phyloP scores from a whole-genome alignment of 129 eudicot genomes.

The Erigeron canadensis region DNA sequence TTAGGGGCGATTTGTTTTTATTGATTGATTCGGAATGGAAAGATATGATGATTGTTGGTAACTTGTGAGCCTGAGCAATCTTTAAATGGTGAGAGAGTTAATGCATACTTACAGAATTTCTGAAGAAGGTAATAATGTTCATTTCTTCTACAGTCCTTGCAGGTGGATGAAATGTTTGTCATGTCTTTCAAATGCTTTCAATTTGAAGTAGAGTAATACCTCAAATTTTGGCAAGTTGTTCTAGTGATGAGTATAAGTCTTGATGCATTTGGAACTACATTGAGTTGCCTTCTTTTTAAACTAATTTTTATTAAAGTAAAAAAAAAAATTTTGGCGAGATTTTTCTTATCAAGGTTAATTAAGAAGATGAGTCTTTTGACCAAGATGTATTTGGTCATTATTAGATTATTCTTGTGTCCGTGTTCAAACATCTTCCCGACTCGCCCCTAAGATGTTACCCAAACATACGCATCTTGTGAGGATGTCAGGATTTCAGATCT shows the following conservation, averaged over 20 bases:
- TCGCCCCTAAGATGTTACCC: no score
- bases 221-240: slow-evolving; percentile 10
- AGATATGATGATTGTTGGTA: slow-evolving; percentile 27
- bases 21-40: slow-evolving; percentile 25
- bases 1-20: slow-evolving; percentile 16
- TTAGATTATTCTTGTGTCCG: no score
- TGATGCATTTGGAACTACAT: slow-evolving; percentile 19
- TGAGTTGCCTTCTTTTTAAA: not conserved
- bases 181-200: slow-evolving; percentile 35
- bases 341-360: no score
- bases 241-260: slow-evolving; percentile 15
- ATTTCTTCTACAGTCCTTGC: slow-evolving; percentile 34
- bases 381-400: no score
- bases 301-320: no score
- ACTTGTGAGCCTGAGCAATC: slow-evolving; percentile 34
- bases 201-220: not conserved
- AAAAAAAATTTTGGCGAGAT: no score
- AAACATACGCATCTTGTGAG: no score
- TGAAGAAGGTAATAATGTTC: slow-evolving; percentile 34
- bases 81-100: slow-evolving; percentile 30
- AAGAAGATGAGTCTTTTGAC: no score
- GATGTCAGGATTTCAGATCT: no score
- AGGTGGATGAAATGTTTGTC: slow-evolving; percentile 40
- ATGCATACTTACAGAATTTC: slow-evolving; percentile 24
- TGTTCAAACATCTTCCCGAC: no score